Evolutionary conservation across 306 rosid genomes (phyloP), one percentile per base, ranked within the genome.

Genomic region (Myrica gale): DNA sequence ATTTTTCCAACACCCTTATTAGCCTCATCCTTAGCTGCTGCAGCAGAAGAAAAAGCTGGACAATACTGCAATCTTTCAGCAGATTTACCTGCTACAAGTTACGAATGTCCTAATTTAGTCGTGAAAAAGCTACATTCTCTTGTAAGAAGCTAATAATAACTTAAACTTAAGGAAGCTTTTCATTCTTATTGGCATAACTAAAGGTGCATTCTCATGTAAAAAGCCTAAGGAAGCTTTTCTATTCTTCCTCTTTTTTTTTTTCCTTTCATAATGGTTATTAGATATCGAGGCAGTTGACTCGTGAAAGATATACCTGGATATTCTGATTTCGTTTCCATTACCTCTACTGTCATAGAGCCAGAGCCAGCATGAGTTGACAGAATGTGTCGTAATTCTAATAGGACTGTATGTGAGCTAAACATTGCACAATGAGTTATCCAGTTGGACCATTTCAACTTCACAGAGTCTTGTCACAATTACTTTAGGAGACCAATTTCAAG

Each of bases 81-180:
- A 60, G 76, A 57, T 56, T 77, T 79, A 57, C 84, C 88, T 80
- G 78, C 44, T 65, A 69, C 60, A 54, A n/a, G 51, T 47, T 44
- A 26, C 21, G 20, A 20, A 54, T 43, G 50, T 41, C 46, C 51
- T 62, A 13, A 61, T 1, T 39, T 9, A 15, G 11, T 47, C 54
- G 62, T 39, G 7, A 65, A 39, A 61, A 32, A 17, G 21, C 50
- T 41, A 42, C 7, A 60, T 60, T 60, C 67, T 39, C 70, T 41
- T 6, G 10, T 7, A 62, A 17, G 66, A 71, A 50, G 45, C 23
- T 42, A n/a, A n/a, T 50, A 19, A 63, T 23, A 7, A 71, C 57
- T 39, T 51, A 6, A 21, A 53, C 11, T 51, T 37, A 42, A 16
- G 16, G 26, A 47, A 71, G 32, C 32, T 26, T 26, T 26, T 26